Base-by-base conservation (phyloP, 805 yeast species). In the Metschnikowia orientalis region DNA sequence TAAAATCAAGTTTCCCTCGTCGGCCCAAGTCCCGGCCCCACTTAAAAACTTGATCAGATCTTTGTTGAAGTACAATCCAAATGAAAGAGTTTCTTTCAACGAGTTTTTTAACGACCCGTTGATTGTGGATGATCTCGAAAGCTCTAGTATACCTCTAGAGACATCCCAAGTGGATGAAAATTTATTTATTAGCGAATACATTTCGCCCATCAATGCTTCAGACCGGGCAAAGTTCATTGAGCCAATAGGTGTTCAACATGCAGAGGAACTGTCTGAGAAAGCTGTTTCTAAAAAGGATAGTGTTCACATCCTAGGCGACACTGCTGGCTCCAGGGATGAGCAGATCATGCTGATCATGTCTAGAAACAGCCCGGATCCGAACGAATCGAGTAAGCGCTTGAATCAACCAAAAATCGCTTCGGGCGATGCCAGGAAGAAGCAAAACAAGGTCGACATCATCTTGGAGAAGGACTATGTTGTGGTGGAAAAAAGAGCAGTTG, bases 401-500 rank as follows among this genome's bases (percentile, higher is more conserved):
- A 48, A 53, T 18, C 57, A 51, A 30, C 41, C 47, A 12, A 30
- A 35, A 20, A 41, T 38, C 32, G 18, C 22, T 10, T 42, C 41
- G 3, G 35, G 35, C 24, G 22, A 22, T 28, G 24, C 30, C 26
- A 30, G 35, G 47, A 20, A 32, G 20, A 47, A 45, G 23, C 33
- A 30, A 12, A 34, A 40, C 37, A 44, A 57, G 40, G 59, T 69
- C 14, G 83, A 78, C 33, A 51, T 71, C 14, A 67, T 72, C 16
- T 61, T 79, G 36, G 95, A 87, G 47, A 79, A 77, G 44, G 97
- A 88, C 50, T 90, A 90, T 48, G 97, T 90, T 20, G 95, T 90
- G 23, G 89, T 90, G 18, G 97, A 90, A 56, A 92, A 90, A 56
- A 74, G 95, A 30, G 86, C 92, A 0, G 97, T 90, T 3, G 97